A percentile compares a stretch with the other conserved stretches of the same genome.
phyloP scores from a whole-genome alignment of 495 filamentous ascomycete genomes.

The Filosporella fistucella region DNA sequence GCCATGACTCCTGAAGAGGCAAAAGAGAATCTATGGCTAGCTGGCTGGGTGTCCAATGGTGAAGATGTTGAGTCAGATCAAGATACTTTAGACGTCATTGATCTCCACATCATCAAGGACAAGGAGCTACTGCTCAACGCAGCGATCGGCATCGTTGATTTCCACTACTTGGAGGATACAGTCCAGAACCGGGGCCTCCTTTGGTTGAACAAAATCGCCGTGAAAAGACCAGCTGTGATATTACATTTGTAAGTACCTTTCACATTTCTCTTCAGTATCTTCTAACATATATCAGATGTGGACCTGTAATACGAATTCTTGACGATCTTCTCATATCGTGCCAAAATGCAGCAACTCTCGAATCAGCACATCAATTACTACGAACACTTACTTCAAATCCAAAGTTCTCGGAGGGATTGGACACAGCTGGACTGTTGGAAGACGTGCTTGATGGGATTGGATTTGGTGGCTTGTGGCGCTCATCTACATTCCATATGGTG shows the following conservation, averaged over 20 bases:
- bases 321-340: conserved; percentile 51
- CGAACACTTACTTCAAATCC: conserved; percentile 43
- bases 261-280: neutral
- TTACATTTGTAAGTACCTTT: conserved; percentile 41
- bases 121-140: conserved; percentile 52
- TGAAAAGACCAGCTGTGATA: conserved; percentile 40
- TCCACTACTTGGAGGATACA: conserved; percentile 48
- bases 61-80: conserved; percentile 27
- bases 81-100: conserved; percentile 32
- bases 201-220: conserved; percentile 46
- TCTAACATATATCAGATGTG: conserved; percentile 30
- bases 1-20: conserved; percentile 40
- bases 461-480: conserved; percentile 51
- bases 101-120: conserved; percentile 41
- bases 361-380: conserved; percentile 45
- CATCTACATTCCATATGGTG: conserved; percentile 37
- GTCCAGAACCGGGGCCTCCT: conserved; percentile 46
- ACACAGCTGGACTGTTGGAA: conserved; percentile 31
- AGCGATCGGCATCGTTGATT: conserved; percentile 52
- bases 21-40: conserved; percentile 46
- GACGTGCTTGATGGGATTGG: conserved; percentile 50
- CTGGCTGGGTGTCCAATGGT: conserved; percentile 23
- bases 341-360: conserved; percentile 44
- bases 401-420: conserved; percentile 34
- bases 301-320: conserved; percentile 44